phyloP scores from a whole-genome alignment of 345 rosid species.

The Heritiera littoralis region DNA sequence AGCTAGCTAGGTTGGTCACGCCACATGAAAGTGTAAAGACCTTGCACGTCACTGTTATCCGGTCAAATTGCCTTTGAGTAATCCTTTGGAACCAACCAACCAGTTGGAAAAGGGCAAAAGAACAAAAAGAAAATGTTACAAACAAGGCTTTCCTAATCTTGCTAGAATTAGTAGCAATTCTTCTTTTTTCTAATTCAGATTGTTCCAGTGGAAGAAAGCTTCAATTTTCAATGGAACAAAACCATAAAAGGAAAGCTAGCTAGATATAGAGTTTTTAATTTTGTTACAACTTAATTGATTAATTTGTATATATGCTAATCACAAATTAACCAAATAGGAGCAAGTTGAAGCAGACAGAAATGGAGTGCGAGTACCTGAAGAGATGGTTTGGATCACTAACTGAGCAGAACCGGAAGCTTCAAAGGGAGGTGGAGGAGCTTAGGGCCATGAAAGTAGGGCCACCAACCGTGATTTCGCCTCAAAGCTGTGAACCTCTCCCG shows the following conservation, averaged over 20 bases:
- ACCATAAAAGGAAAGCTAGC: not conserved
- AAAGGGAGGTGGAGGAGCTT: slow-evolving; percentile 90
- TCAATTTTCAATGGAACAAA: not conserved
- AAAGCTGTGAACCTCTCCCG: slow-evolving; percentile 50
- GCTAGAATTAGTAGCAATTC: not conserved
- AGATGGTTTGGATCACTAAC: slow-evolving; percentile 92
- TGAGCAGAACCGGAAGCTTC: slow-evolving; percentile 88
- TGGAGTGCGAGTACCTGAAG: slow-evolving; percentile 92
- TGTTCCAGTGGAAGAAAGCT: not conserved
- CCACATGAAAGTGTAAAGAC: not conserved
- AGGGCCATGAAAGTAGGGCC: slow-evolving; percentile 78
- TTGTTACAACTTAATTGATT: not conserved
- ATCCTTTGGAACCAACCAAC: not conserved
- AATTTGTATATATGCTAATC: not conserved
- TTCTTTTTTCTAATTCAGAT: not conserved
- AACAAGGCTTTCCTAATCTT: not conserved
- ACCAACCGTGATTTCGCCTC: slow-evolving; percentile 54
- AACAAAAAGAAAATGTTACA: not conserved
- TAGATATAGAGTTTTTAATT: slow-evolving; percentile 4
- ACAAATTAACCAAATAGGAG: slow-evolving; percentile 46
- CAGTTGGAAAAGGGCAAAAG: not conserved
- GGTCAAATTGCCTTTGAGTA: too few species aligned
- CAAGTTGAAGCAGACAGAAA: slow-evolving; percentile 93
- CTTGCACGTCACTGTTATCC: slow-evolving; percentile 4
- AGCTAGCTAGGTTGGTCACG: not conserved